Conservation (phyloP, 768 basidiomycete species). For the Termitomyces sp. region DNA sequence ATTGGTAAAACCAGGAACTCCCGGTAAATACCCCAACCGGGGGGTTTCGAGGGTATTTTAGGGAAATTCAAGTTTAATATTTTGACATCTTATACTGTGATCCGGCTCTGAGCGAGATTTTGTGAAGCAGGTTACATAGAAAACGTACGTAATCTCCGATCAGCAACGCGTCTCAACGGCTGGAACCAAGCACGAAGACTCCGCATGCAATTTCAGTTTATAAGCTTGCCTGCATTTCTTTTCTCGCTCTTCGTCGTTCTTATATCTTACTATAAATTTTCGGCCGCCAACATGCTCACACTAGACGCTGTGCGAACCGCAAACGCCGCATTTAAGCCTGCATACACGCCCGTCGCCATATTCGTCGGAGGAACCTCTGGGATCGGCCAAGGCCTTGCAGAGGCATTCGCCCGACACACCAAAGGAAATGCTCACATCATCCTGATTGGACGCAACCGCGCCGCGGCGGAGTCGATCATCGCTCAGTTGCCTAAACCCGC, state of each 20-base stretch:
- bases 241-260: neutral
- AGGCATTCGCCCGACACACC: slow-evolving; percentile 35
- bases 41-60: no score
- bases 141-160: neutral
- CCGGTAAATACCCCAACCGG: no score
- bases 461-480: slow-evolving; percentile 38
- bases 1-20: no score
- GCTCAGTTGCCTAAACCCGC: slow-evolving; percentile 28
- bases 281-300: slow-evolving; percentile 15
- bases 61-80: no score
- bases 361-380: slow-evolving; percentile 37
- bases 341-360: slow-evolving; percentile 24
- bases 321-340: slow-evolving; percentile 19
- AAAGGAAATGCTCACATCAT: slow-evolving; percentile 42
- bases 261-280: neutral
- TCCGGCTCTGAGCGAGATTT: neutral
- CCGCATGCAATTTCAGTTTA: neutral
- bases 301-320: slow-evolving; percentile 17
- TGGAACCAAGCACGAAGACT: neutral
- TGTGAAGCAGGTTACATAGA: neutral
- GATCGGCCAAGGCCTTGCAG: slow-evolving; percentile 37
- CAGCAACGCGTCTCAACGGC: neutral
- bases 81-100: no score
- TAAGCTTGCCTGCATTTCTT: neutral
- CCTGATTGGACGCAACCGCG: slow-evolving; percentile 42